Base-by-base conservation (phyloP, 2,329 filamentous ascomycete species). In the Alternaria alternata region DNA sequence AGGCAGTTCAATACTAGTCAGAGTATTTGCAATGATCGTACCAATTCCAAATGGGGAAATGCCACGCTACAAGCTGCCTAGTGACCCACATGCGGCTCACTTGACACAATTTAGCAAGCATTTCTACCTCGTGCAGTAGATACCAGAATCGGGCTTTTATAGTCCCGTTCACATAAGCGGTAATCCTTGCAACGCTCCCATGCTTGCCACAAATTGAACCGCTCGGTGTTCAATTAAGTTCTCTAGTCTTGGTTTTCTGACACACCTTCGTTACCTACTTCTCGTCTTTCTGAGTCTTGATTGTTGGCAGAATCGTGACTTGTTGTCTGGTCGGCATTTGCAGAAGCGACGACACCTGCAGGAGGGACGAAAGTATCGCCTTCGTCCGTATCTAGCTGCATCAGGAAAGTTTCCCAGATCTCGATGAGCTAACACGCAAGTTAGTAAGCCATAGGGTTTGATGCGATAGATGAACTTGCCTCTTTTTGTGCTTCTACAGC, bases 401-500 rank as follows among this genome's bases (percentile, higher is more conserved):
- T 90, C 53, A 99, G 85, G 83, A 97, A 99, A 0, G 95, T 98
- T 81, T 99, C 95, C 95, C 95, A 99, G 64, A 98, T 90, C 80
- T 99, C 95, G 73, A 89, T 89, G 64, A 89, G 81, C 87, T 89
- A 48, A 20, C 7, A 28, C 3, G 24, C 38, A 24, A 48, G 51
- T 64, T 57, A 76, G 73, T 49, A 51, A 34, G 7, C n/a, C 28
- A 38, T 39, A 24, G 38, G 8, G 2, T 8, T 16, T 6, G 20
- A 30, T 38, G 9, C n/a, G 11, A 51, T 2, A 14, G 32, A 7
- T 42, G 18, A 12, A 80, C 87, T 79, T 78, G 95, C 94, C 89
- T 99, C 95, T 81, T 99, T 99, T 82, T 99, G 95, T 56, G 94
- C 95, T 81, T 99, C 95, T 4, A 99, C 93, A 4, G 95, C 93